Percentiles rank a stretch among this genome's conserved stretches.
Evolutionary conservation across 2,329 filamentous ascomycete species (phyloP).

Genomic region (Ascochyta rabiei): DNA sequence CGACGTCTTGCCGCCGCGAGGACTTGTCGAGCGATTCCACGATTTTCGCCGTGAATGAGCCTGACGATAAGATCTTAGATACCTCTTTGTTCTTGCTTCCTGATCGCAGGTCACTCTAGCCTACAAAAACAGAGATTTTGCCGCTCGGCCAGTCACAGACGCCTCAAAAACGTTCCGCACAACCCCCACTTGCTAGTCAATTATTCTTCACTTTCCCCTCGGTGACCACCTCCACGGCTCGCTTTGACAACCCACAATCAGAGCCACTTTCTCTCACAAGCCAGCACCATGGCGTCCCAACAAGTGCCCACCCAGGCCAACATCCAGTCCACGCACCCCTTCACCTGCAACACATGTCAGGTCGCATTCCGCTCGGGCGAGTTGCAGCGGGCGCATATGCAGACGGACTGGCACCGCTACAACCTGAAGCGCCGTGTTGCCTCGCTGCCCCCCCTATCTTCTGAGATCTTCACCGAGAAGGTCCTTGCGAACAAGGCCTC

Average conservation of each 20-base stretch:
- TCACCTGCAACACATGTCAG: conserved; percentile 97
- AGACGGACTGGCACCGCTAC: conserved; percentile 97
- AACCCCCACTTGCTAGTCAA: conserved; percentile 34
- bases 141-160: conserved; percentile 34
- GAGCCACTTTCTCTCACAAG: conserved; percentile 7
- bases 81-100: conserved; percentile 9
- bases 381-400: conserved; percentile 94
- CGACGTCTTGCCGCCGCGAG: conserved; percentile 22
- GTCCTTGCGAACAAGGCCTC: conserved; percentile 88
- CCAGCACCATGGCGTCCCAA: conserved; percentile 43
- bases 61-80: conserved; percentile 4
- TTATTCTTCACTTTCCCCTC: conserved; percentile 22
- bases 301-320: conserved; percentile 40
- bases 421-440: conserved; percentile 95
- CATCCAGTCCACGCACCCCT: conserved; percentile 68
- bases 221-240: conserved; percentile 14
- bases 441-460: conserved; percentile 85
- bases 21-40: conserved; percentile 7
- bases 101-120: conserved; percentile 14
- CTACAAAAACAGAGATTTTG: conserved; percentile 20
- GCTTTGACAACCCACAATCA: conserved; percentile 2
- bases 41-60: conserved; percentile 11
- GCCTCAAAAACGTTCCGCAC: conserved; percentile 25
- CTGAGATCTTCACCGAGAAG: conserved; percentile 94
- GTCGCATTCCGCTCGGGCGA: conserved; percentile 95